Evolutionary conservation across 2,329 filamentous ascomycete species (phyloP), one percentile per base, ranked within the genome.

Genomic region (Hypoxylon sp.): DNA sequence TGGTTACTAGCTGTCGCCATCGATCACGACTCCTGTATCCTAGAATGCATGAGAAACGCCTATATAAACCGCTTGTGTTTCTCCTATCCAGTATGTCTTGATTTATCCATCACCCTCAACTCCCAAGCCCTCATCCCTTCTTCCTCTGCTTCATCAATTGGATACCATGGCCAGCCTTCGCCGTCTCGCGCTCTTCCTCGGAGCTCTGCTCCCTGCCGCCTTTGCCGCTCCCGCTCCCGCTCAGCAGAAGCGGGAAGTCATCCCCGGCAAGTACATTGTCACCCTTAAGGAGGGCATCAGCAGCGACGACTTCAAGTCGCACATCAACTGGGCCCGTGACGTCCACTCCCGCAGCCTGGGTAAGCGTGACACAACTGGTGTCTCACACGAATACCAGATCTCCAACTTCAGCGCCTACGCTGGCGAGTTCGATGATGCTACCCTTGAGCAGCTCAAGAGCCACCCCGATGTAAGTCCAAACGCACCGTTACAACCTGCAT

Each of bases 331-430:
- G 66, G 69, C 68, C 48, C 62, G 56, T 35, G 67, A 68, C 32
- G 60, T 75, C 5, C 69, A 74, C 46, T 62, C 62, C 47, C 69
- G 67, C 34, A 73, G 71, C 62, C 49, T 75, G 48, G 57, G 27
- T 55, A 63, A 70, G 53, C 67, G 71, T 55, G 61, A 65, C 59
- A 67, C 62, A 17, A 55, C 36, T 38, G 71, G 71, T 43, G 62
- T 79, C 7, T 71, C 76, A 59, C 71, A 72, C 57, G 70, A 68
- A 9, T 78, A 71, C 64, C 66, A 65, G 29, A 73, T 78, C 60
- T 62, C 68, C 29, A 63, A 67, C 35, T 77, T 74, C 63, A 72
- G 73, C 37, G 73, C 65, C 13, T 76, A 77, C 34, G 64, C 71
- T 5, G 73, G 71, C 12, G 67, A 71, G 19, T 77, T 79, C 51